Base-by-base conservation (phyloP, 805 yeast species). In the Saccharomycopsis sp. region DNA sequence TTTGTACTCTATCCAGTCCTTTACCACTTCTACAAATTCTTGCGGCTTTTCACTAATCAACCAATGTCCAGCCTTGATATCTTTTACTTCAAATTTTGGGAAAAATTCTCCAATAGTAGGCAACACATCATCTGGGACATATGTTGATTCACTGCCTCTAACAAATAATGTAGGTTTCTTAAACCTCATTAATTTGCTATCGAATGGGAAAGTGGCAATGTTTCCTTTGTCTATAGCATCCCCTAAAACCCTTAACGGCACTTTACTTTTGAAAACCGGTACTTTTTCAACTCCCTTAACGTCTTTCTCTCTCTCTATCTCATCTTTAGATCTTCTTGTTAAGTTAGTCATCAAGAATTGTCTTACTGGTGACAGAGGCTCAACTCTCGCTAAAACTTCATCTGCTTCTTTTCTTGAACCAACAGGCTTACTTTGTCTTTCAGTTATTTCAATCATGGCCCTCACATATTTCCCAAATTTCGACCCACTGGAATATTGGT, bases 61-160 rank as follows among this genome's bases (percentile, higher is more conserved):
- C 96, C 97, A 90, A 61, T 90, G 98, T 1, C 96, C 96, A 0
- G 89, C 76, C 16, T 85, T 81, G 20, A 93, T 66, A 56, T 84
- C 95, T 37, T 74, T 68, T 11, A 85, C 63, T 49, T 77, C 84
- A 56, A 87, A 87, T 21, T 69, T 66, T 0, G 97, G 97, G 64
- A 87, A 90, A 56, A 75, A 85, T 45, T 66, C 63, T 1, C 89
- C 94, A 41, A 87, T 81, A 16, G 74, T 75, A 0, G 84, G 80
- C 19, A 88, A 59, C 22, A 74, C 75, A 49, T 88, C 96, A 59
- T 89, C 97, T 0, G 94, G 81, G 16, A 90, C 80, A 58, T 86
- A 89, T 4, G 67, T 62, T 1, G 95, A 84, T 37, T 76, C 67
- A 0, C 82, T 68, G 1, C 97, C 97, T 51, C 97, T 66, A 8